These are phyloP conservation scores for Aspergillus amoenus DNA, from an alignment of 2,329 filamentous ascomycete species.

Conservation along the genomic window DNA sequence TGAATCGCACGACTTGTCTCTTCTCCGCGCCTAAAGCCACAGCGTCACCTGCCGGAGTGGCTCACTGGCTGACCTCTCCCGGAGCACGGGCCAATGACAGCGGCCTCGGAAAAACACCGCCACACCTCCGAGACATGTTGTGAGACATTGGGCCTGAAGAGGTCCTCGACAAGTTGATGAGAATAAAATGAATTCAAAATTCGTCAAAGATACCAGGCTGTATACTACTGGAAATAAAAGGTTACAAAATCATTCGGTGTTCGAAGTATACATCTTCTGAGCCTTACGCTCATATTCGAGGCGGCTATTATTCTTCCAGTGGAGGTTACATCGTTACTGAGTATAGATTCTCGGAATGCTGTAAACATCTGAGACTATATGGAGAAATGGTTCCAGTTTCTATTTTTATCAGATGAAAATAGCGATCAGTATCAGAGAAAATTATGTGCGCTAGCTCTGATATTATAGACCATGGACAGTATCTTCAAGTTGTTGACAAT, in stretches of 20 bases:
- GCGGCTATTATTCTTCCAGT: no score
- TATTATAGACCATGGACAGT: no score
- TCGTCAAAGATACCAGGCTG: not conserved
- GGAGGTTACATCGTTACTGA: no score
- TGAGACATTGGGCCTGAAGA: not conserved
- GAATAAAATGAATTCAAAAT: not conserved
- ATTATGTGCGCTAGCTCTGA: no score
- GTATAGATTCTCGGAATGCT: no score
- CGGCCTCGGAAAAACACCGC: constrained; percentile 14
- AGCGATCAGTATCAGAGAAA: no score
- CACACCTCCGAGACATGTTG: constrained; percentile 13
- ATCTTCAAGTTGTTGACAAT: no score
- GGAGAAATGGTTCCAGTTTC: no score
- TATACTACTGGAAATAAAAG: not conserved
- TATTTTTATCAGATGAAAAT: no score
- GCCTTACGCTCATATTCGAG: not conserved
- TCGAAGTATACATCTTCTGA: not conserved
- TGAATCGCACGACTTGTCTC: constrained; percentile 20
- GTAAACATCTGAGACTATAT: no score
- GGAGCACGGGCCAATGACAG: constrained; percentile 14
- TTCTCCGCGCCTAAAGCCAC: constrained; percentile 29
- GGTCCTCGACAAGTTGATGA: not conserved
- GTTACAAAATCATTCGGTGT: not conserved
- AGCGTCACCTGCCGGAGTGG: constrained; percentile 36
- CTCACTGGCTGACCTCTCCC: constrained; percentile 3